These are phyloP conservation scores for Ceriops decandra DNA, from an alignment of 345 rosid species.

Conservation along the genomic window DNA sequence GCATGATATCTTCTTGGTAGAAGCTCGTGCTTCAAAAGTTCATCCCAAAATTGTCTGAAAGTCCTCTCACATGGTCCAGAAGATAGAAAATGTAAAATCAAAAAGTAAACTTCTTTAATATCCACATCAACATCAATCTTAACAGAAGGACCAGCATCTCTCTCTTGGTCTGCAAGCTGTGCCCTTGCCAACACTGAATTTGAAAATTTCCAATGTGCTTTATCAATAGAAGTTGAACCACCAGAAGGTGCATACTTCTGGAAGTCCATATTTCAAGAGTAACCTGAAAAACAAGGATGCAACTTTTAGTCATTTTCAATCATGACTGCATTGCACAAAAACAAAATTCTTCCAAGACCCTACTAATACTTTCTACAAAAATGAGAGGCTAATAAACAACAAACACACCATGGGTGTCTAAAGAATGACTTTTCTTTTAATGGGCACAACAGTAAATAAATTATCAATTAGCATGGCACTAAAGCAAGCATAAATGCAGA, in stretches of 20 bases:
- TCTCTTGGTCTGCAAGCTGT: slow-evolving; percentile 41
- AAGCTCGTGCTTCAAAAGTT: slow-evolving; percentile 78
- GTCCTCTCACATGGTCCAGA: slow-evolving; percentile 75
- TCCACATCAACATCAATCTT: slow-evolving; percentile 55
- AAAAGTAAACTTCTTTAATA: slow-evolving; percentile 79
- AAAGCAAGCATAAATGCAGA: too few relatives aligned
- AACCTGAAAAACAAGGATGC: slow-evolving; percentile 22
- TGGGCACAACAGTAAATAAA: neutral
- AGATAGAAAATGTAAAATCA: slow-evolving; percentile 88
- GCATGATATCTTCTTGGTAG: slow-evolving; percentile 96
- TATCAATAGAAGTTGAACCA: slow-evolving; percentile 43
- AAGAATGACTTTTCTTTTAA: neutral
- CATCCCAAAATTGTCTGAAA: slow-evolving; percentile 53
- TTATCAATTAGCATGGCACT: too few relatives aligned
- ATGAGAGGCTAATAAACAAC: neutral
- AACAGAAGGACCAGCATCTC: slow-evolving; percentile 29
- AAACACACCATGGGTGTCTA: too few relatives aligned
- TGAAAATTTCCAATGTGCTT: slow-evolving; percentile 40
- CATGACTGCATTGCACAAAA: neutral
- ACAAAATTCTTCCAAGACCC: neutral
- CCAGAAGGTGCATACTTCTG: slow-evolving; percentile 43
- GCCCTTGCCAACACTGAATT: slow-evolving; percentile 41
- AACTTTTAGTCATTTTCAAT: neutral
- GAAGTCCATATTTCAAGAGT: slow-evolving; percentile 44
- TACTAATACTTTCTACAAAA: neutral